These are phyloP conservation scores for Arthroderma sp. DNA, from an alignment of 2,329 filamentous ascomycete genomes.

Conservation along the genomic window DNA sequence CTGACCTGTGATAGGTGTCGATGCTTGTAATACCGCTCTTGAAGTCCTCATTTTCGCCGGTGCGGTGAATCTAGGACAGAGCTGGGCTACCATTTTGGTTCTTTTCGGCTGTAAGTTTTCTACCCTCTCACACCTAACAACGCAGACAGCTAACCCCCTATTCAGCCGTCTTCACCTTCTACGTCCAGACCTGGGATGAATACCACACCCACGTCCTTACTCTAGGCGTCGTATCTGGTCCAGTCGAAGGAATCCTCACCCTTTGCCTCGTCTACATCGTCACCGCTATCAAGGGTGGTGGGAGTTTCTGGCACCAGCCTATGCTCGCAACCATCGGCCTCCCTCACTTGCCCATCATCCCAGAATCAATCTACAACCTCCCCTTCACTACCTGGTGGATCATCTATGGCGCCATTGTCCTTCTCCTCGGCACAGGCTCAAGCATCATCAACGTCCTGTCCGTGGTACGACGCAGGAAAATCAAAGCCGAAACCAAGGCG, in stretches of 20 bases:
- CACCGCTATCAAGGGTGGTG: constrained; percentile 75
- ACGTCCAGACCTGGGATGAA: constrained; percentile 98
- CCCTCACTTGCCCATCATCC: constrained; percentile 50
- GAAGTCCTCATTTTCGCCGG: constrained; percentile 86
- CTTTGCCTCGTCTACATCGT: constrained; percentile 69
- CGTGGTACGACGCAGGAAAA: constrained; percentile 58
- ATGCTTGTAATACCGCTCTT: constrained; percentile 90
- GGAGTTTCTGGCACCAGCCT: constrained; percentile 82
- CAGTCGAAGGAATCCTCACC: constrained; percentile 85
- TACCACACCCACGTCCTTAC: constrained; percentile 96
- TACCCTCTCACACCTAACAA: background rate
- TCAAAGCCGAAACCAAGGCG: constrained; percentile 31
- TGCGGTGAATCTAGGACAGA: constrained; percentile 83
- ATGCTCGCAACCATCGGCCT: constrained; percentile 61
- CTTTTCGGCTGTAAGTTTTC: constrained; percentile 61
- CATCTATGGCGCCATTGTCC: constrained; percentile 66
- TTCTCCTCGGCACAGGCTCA: constrained; percentile 66
- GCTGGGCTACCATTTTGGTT: constrained; percentile 72
- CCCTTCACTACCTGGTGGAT: constrained; percentile 90
- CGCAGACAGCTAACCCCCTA: background rate
- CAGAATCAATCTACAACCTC: constrained; percentile 58
- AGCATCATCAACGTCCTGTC: constrained; percentile 72
- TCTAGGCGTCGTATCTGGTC: constrained; percentile 80
- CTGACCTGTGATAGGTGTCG: constrained; percentile 46
- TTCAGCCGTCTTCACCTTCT: constrained; percentile 83